Conservation (phyloP, 306 rosid species). For the Neltuma alba region DNA sequence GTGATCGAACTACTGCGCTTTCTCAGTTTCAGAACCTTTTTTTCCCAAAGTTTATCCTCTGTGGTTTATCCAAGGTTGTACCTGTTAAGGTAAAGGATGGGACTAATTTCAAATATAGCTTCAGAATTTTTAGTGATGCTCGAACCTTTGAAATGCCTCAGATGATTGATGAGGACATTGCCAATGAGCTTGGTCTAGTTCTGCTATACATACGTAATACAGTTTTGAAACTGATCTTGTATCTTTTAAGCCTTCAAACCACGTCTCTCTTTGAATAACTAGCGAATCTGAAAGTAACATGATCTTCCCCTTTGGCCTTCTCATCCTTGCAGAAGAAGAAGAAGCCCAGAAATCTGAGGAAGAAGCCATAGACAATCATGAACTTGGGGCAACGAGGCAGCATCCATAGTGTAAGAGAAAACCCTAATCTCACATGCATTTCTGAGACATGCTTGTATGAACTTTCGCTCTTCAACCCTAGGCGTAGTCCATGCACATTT, state of each 20-base stretch:
- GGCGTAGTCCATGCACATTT: not conserved
- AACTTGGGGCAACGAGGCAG: not conserved
- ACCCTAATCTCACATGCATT: slow-evolving; percentile 7
- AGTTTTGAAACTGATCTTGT: not conserved
- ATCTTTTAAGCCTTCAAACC: not conserved
- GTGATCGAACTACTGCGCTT: too few species aligned
- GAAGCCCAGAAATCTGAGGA: not conserved
- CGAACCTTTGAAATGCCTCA: not conserved
- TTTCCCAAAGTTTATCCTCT: not conserved
- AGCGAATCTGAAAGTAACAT: not conserved
- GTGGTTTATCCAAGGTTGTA: not conserved
- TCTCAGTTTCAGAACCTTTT: too few species aligned
- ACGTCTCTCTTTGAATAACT: not conserved
- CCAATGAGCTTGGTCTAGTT: not conserved
- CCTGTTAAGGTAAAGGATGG: not conserved
- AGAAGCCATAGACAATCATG: not conserved
- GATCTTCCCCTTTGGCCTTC: not conserved
- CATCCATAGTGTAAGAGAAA: not conserved
- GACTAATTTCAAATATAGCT: not conserved
- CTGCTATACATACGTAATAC: too few species aligned
- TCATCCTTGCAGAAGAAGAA: not conserved
- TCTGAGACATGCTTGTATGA: not conserved
- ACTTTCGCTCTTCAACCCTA: not conserved
- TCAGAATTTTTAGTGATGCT: not conserved
- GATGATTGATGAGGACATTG: not conserved